Evolutionary conservation across 78 protist species (phyloP).

Genomic region (Tieghemostelium lacteum): DNA sequence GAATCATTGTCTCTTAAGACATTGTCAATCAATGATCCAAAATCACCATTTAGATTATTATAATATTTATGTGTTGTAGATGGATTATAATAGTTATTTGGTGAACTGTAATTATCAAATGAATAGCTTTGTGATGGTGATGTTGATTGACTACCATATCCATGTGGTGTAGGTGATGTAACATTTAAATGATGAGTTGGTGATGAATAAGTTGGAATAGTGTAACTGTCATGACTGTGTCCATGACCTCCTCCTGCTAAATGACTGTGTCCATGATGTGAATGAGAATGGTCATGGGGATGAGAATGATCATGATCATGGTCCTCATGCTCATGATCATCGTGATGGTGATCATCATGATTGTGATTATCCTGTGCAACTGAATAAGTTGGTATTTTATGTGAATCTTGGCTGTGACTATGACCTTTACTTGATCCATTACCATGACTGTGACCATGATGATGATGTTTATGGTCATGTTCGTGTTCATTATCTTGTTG

Average conservation of each 20-base stretch:
- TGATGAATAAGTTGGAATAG: background rate
- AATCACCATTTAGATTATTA: slow-evolving; percentile 6
- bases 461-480: slow-evolving; percentile 12
- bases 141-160: background rate
- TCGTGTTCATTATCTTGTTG: background rate
- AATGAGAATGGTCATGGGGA: slow-evolving; percentile 2
- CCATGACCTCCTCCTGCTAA: too few species aligned
- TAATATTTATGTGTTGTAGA: background rate
- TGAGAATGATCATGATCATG: background rate
- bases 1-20: slow-evolving; percentile 51
- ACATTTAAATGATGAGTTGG: background rate
- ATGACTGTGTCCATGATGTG: background rate
- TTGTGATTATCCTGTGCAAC: slow-evolving; percentile 7
- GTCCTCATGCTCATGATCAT: background rate
- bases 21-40: slow-evolving; percentile 7
- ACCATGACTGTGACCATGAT: slow-evolving; percentile 1
- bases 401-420: background rate
- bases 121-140: background rate
- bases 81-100: background rate
- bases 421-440: background rate
- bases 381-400: background rate
- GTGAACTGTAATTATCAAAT: background rate
- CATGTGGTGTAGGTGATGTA: background rate
- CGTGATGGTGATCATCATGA: slow-evolving; percentile 9
- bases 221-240: background rate